Conservation (phyloP, 768 basidiomycete genomes). For the Naganishia randhawae region DNA sequence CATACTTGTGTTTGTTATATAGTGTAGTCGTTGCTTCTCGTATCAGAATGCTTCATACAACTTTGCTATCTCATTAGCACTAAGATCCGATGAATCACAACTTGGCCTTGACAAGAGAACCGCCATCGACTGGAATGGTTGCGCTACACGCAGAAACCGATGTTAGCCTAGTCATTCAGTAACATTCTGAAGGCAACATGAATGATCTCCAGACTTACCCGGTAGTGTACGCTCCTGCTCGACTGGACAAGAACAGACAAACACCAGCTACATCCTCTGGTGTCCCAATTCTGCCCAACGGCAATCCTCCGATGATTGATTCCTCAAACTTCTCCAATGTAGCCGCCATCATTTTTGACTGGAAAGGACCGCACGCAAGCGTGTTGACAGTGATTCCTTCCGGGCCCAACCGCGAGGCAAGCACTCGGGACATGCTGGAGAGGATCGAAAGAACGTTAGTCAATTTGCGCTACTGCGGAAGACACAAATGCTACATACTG, state of each 20-base stretch:
- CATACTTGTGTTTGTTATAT: not conserved
- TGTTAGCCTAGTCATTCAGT: not conserved
- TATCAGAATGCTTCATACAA: not conserved
- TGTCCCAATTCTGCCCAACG: slow-evolving; percentile 59
- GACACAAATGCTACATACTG: slow-evolving; percentile 34
- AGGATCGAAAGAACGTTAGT: slow-evolving; percentile 44
- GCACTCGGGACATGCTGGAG: slow-evolving; percentile 62
- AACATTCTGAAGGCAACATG: not conserved
- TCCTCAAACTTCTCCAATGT: slow-evolving; percentile 57
- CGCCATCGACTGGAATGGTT: slow-evolving; percentile 64
- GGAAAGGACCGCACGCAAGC: slow-evolving; percentile 59
- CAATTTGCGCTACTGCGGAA: not conserved
- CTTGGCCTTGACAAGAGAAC: slow-evolving; percentile 54
- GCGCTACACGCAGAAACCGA: slow-evolving; percentile 50
- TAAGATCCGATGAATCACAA: slow-evolving; percentile 29
- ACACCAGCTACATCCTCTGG: slow-evolving; percentile 66
- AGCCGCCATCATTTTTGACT: slow-evolving; percentile 58
- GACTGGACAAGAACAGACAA: slow-evolving; percentile 61
- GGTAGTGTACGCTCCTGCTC: slow-evolving; percentile 63
- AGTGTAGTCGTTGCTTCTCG: not conserved
- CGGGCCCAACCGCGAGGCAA: slow-evolving; percentile 59
- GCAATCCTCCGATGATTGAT: slow-evolving; percentile 54
- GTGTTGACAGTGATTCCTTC: slow-evolving; percentile 64
- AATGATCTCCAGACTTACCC: slow-evolving; percentile 48
- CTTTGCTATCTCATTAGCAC: not conserved